Base-by-base conservation (phyloP, 1,284 basidiomycete genomes). In the Abortiporus biennis region DNA sequence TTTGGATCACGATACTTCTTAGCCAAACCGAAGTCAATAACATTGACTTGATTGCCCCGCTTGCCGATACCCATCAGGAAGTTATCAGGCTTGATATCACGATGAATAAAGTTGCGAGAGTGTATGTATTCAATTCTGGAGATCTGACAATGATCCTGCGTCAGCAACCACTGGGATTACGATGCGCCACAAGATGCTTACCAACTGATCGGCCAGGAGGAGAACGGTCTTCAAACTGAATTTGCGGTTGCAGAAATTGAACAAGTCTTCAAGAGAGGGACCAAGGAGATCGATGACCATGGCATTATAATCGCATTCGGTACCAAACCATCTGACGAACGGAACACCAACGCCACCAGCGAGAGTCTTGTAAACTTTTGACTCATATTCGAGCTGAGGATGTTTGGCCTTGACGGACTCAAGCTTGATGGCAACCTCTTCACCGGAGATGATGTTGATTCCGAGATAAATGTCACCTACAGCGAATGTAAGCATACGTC, bases 1-100 rank as follows among this genome's bases (percentile, higher is more conserved):
- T 97, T 98, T 33, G 95, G 94, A 72, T 99, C 95, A 48, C 96
- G 82, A 79, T 96, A 99, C 74, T 98, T 98, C 78, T 99, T 99
- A 34, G 96, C 95, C 41, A 99, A 78, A 74, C 96, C 96, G 53
- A 99, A 99, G 66, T 99, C 96, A 63, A 99, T 99, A 55, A 98
- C 89, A 59, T 98, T 98, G 69, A 99, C 95, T 69, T 99, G 96
- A 68, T 96, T 99, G 52, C 94, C 95, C 51, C 95, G 92, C 74
- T 97, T 99, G 54, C 95, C 96, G 50, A 99, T 98, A 33, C 96
- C 96, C 93, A 99, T 98, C 58, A 99, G 71, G 76, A 99, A 98
- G 72, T 99, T 99, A 76, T 99, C 95, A 38, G 96, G 96, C 69
- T 99, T 99, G 79, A 99, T 94, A 62, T 99, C 96, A 53, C 95